Conservation (phyloP, 2,329 filamentous ascomycete species). For the Ophiostoma angusticollis region DNA sequence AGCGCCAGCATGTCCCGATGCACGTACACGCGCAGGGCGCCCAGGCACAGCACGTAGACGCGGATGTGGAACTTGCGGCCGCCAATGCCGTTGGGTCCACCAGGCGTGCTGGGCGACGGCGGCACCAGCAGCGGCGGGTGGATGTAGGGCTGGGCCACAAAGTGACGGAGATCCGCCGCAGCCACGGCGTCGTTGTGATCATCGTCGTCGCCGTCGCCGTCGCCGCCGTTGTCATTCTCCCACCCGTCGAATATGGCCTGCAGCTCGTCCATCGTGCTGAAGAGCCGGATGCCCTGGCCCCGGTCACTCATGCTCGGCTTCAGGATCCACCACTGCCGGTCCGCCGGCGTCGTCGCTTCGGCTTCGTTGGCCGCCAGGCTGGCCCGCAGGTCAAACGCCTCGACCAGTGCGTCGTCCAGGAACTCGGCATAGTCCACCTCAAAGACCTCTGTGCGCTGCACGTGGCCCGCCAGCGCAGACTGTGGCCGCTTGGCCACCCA, state of each 20-base stretch:
- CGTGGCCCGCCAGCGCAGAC: constrained; percentile 54
- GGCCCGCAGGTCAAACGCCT: constrained; percentile 76
- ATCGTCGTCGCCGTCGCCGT: constrained; percentile 38
- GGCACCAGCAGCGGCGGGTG: constrained; percentile 68
- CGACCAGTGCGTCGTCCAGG: constrained; percentile 79
- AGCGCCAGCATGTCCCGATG: constrained; percentile 87
- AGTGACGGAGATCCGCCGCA: constrained; percentile 86
- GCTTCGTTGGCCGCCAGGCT: constrained; percentile 56
- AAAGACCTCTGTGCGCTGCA: constrained; percentile 71
- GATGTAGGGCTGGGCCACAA: constrained; percentile 91
- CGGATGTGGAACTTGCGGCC: constrained; percentile 88
- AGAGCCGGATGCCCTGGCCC: constrained; percentile 83
- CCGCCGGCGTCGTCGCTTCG: constrained; percentile 13
- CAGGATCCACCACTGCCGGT: constrained; percentile 87
- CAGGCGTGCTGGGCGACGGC: no score
- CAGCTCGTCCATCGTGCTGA: constrained; percentile 74
- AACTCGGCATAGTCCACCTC: constrained; percentile 97
- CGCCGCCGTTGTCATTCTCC: constrained; percentile 58
- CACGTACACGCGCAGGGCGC: constrained; percentile 69
- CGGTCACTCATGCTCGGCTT: constrained; percentile 97
- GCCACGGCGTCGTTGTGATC: constrained; percentile 47
- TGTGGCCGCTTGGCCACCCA: constrained; percentile 76
- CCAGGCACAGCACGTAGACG: constrained; percentile 75
- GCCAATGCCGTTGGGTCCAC: constrained; percentile 39
- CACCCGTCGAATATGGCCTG: constrained; percentile 81